These are phyloP conservation scores for Gossypium ekmanianum DNA, from an alignment of 345 rosid genomes.

Conservation along the genomic window DNA sequence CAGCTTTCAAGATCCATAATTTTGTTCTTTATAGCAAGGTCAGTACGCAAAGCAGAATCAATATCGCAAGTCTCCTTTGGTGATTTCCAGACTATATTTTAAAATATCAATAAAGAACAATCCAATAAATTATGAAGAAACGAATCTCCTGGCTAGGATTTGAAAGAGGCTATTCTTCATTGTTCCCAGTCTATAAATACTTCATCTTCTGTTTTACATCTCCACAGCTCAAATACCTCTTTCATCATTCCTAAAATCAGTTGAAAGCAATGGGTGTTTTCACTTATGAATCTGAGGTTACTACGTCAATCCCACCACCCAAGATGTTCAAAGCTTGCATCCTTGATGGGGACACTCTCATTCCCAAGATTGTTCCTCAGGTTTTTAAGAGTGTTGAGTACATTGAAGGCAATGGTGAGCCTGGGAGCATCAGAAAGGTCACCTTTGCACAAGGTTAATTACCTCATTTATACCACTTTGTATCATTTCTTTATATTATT, in stretches of 20 bases:
- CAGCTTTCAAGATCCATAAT: not conserved
- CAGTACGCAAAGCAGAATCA: not conserved
- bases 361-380: conserved; percentile 31
- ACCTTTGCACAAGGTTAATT: conserved; percentile 4
- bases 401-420: conserved; percentile 37
- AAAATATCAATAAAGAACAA: not conserved
- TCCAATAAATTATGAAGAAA: no score
- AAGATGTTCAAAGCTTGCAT: conserved; percentile 22
- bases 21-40: not conserved
- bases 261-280: conserved; percentile 19
- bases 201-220: not conserved
- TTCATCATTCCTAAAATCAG: not conserved
- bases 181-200: not conserved
- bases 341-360: conserved; percentile 26
- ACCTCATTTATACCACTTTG: not conserved
- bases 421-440: conserved; percentile 29
- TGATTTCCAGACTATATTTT: not conserved
- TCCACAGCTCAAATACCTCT: not conserved
- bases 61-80: not conserved
- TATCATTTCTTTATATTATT: not conserved
- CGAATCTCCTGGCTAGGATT: not conserved
- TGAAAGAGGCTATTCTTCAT: not conserved
- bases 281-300: conserved; percentile 7
- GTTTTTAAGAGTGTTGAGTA: conserved; percentile 18
- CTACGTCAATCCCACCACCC: conserved; percentile 11